Base-by-base conservation (phyloP, 495 filamentous ascomycete genomes). In the Trypethelium eluteriae region DNA sequence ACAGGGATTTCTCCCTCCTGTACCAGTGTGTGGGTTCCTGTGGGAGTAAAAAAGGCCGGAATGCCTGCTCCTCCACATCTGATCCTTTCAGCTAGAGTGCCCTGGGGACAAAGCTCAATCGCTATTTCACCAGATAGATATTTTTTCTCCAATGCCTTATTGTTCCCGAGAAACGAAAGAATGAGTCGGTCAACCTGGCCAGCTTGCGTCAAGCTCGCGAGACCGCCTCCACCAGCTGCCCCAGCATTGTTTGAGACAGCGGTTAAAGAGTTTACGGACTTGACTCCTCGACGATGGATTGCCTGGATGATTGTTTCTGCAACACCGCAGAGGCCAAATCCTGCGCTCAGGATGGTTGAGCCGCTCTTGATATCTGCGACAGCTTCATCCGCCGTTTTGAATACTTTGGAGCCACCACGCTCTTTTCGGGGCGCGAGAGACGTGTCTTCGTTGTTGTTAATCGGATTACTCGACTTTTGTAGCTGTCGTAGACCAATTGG, bases 201-300 rank as follows among this genome's bases (percentile, higher is more conserved):
- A 66, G 80, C 74, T 69, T 80, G 69, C 4, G 84, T 80, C 39
- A 86, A 76, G 2, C 81, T 74, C 35, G 83, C 80, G 1, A 86
- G 76, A 5, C 84, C 76, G 32, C 80, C 86, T n/a, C 79, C 75
- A 35, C 79, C 77, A 49, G 81, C 82, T 7, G 80, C 77, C 38
- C 86, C 86, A 32, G 85, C 86, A 73, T 88, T 88, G 74, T 88
- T 88, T 62, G 85, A 88, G 39, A 88, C 85, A 44, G 82, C 84
- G 1, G 85, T 88, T 14, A 88, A 77, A 6, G 72, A 74, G 66
- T 78, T 70, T 32, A 78, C 65, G 16, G 63, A 70, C 10, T 71
- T 65, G 5, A 62, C 12, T n/a, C 76, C 76, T 34, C 76, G 68
- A 39, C 67, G 49, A 35, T 65, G 63, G 39, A 78, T 73, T 6